Evolutionary conservation across 495 filamentous ascomycete genomes (phyloP), one percentile per base, ranked within the genome.

Genomic region (Penicillium paxilli): DNA sequence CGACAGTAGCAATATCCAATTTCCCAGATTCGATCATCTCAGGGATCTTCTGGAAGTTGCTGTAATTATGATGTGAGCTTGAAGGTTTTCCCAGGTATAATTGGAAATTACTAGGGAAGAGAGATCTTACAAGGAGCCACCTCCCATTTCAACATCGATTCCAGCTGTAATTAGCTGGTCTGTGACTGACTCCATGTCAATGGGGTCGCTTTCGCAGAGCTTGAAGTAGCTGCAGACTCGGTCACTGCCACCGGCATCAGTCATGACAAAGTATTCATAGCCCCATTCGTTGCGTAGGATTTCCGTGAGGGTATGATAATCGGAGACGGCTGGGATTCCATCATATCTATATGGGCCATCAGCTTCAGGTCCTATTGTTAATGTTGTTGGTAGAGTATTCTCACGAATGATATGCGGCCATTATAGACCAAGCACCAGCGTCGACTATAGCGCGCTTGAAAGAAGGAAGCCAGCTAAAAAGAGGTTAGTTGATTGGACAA

Each of bases 121-220:
- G 20, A 22, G 3, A 2, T 44, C 72, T 54, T 60, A 75, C 72
- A 80, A 89, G 17, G 81, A 84, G 24, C 87, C 87, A 45, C 87
- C 87, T 28, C 86, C 86, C 87, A 89, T 89, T 58, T 89, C 87
- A n/a, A 86, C 80, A 52, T 88, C 85, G 44, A 82, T 84, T n/a
- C 87, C 86, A 12, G 87, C 84, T 4, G 80, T 80, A 30, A 89
- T 73, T 5, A 81, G 82, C 46, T 77, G 66, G 40, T 75, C 62
- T 5, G 78, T 81, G 4, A 89, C 71, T 2, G 83, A 75, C 37
- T 80, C 77, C 44, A 76, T 82, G 49, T 89, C 87, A 28, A 85
- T 80, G 0, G 83, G 83, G 6, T 76, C 60, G 16, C 69, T 69
- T 44, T 71, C 55, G 54, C 85, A 90, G 64, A 87, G 76, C 37